Conservation (phyloP, 371 early-diverging fungal genomes). For the Mucor piriformis region DNA sequence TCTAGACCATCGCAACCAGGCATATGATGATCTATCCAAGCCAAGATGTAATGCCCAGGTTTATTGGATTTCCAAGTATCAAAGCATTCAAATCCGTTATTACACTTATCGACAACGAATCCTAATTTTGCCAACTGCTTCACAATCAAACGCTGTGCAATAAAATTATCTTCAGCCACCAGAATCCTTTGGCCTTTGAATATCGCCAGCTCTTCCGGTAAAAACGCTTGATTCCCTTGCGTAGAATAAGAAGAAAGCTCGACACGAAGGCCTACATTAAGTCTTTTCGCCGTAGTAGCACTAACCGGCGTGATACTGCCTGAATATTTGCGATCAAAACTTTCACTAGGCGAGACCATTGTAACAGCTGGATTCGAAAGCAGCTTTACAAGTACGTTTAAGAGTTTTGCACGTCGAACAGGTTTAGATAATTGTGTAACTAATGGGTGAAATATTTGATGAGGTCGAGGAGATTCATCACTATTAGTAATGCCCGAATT, state of each 20-base stretch:
- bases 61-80: slow-evolving; percentile 42
- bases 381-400: slow-evolving; percentile 31
- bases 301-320: not conserved
- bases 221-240: slow-evolving; percentile 32
- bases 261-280: not conserved
- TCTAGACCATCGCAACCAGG: slow-evolving; percentile 50
- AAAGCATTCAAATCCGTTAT: slow-evolving; percentile 50
- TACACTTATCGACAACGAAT: slow-evolving; percentile 43
- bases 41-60: slow-evolving; percentile 38
- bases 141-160: slow-evolving; percentile 46
- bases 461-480: not conserved
- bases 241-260: slow-evolving; percentile 11
- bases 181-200: slow-evolving; percentile 45
- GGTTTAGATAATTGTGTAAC: slow-evolving; percentile 58
- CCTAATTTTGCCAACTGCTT: slow-evolving; percentile 43
- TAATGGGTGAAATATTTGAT: slow-evolving; percentile 32
- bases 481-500: not conserved
- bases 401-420: slow-evolving; percentile 48
- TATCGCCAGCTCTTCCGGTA: slow-evolving; percentile 41
- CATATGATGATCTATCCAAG: slow-evolving; percentile 57
- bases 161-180: slow-evolving; percentile 49
- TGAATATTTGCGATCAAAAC: not conserved
- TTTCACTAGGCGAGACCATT: not conserved
- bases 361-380: not conserved
- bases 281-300: not conserved